phyloP scores from a whole-genome alignment of 441 rosid species.

The Populus hybrid region DNA sequence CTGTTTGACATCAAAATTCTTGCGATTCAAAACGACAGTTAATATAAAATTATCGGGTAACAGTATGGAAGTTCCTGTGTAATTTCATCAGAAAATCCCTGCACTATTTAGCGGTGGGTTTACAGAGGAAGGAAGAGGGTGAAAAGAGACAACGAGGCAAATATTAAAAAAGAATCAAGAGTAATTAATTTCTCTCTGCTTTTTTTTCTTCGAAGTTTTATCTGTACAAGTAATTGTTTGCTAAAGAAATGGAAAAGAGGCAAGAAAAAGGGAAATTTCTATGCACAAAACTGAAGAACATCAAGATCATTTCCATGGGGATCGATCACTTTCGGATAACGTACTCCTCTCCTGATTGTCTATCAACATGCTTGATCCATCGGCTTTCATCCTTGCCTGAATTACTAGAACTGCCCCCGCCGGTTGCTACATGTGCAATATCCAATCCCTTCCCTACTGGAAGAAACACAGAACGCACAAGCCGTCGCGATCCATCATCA shows the following conservation, averaged over 20 bases:
- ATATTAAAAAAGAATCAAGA: background rate
- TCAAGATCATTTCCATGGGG: background rate
- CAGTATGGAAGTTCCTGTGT: background rate
- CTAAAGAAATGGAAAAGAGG: background rate
- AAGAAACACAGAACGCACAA: slow-evolving; percentile 71
- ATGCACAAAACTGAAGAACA: background rate
- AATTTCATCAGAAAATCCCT: background rate
- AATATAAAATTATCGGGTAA: background rate
- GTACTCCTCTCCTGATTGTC: slow-evolving; percentile 70
- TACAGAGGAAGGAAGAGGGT: background rate
- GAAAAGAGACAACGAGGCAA: background rate
- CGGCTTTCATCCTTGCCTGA: slow-evolving; percentile 34
- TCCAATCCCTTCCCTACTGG: slow-evolving; percentile 90
- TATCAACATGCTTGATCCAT: slow-evolving; percentile 83
- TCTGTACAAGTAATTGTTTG: background rate
- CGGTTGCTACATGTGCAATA: slow-evolving; percentile 68
- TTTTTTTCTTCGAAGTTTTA: background rate
- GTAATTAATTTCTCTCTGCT: too few relatives aligned
- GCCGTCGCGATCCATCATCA: slow-evolving; percentile 42
- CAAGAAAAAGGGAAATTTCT: background rate
- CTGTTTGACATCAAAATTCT: background rate
- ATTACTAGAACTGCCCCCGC: slow-evolving; percentile 32
- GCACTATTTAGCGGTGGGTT: background rate
- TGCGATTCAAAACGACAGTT: background rate
- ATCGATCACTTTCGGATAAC: slow-evolving; percentile 51